These are phyloP conservation scores for Cryptococcus sp. DNA, from an alignment of 1,284 basidiomycete genomes.

Conservation along the genomic window DNA sequence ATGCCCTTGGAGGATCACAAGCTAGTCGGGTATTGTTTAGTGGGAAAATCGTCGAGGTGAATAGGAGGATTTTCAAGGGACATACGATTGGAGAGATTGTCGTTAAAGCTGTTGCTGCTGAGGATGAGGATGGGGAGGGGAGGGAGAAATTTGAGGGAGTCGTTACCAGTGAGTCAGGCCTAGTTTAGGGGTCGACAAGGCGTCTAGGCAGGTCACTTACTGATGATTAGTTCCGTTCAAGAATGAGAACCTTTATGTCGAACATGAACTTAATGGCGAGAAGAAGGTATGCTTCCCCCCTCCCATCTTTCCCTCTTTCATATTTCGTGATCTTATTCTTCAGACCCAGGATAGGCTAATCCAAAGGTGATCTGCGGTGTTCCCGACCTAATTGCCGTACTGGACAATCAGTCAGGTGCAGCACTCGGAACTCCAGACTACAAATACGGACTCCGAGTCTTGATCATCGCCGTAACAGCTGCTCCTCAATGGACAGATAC, in stretches of 20 bases:
- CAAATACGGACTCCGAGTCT: slow-evolving; percentile 57
- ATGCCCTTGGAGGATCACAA: slow-evolving; percentile 53
- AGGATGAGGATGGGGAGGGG: slow-evolving; percentile 52
- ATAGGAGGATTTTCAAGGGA: slow-evolving; percentile 52
- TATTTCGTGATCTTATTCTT: no score
- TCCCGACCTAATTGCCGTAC: slow-evolving; percentile 57
- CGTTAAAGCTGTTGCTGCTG: slow-evolving; percentile 51
- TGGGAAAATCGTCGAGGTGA: slow-evolving; percentile 57
- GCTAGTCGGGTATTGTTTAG: slow-evolving; percentile 55
- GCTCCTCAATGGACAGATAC: slow-evolving; percentile 57
- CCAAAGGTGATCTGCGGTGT: slow-evolving; percentile 47
- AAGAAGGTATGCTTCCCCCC: no score
- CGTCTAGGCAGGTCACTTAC: no score
- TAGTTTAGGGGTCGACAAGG: not conserved
- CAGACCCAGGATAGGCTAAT: not conserved
- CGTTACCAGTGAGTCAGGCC: slow-evolving; percentile 19
- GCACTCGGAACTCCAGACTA: slow-evolving; percentile 56
- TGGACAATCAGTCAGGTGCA: slow-evolving; percentile 57
- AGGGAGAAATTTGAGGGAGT: slow-evolving; percentile 17
- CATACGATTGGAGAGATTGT: slow-evolving; percentile 55
- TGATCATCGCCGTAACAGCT: slow-evolving; percentile 56
- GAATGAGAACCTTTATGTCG: slow-evolving; percentile 57
- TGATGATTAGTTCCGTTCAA: slow-evolving; percentile 54
- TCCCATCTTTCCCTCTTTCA: no score
- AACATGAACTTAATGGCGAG: slow-evolving; percentile 46